Evolutionary conservation across 352 stramenopile genomes (phyloP), one percentile per base, ranked within the genome.

Genomic region (Peronospora farinosa): DNA sequence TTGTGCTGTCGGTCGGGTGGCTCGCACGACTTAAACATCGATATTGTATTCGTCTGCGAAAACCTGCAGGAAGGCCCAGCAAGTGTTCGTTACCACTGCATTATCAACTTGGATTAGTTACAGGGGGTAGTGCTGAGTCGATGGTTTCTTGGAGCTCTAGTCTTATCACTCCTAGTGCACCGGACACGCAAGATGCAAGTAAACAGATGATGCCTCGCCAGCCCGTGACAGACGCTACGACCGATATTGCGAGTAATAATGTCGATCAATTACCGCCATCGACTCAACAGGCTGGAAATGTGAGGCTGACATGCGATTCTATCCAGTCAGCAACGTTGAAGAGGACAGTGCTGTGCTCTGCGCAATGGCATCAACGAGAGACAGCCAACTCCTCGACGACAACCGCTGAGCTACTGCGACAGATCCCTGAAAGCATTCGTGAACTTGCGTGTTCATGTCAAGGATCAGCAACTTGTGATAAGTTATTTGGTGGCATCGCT

Each of bases 1-100:
- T 88, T 2, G 69, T 86, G 47, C 69, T 88, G 2, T 88, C 78
- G 2, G 78, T 88, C 6, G 78, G 78, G 2, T 88, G 78, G 78
- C 61, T 88, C 11, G 70, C 72, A 15, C 59, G 78, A 2, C 86
- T 88, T 51, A 88, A 88, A 52, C 64, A 86, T 40, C 74, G 77
- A 16, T 72, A 88, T 41, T 74, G 72, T 25, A 88, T 88, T 51
- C 70, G 74, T 13, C 54, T 88, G 23, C 72, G 77, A 3, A 88
- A 84, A 51, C 30, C 61, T 15, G 40, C 48, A 7, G 51, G 48
- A n/a, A 40, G 23, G 41, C 32, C 38, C 30, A 69, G 16, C 36
- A 65, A 50, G 9, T 41, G 28, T 31, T 31, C 21, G n/a, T 16
- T 37, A 11, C 31, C 44, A 9, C n/a, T 43, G 32, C 25, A 45